phyloP scores from a whole-genome alignment of 2,329 filamentous ascomycete genomes.

The Apiospora koreana region DNA sequence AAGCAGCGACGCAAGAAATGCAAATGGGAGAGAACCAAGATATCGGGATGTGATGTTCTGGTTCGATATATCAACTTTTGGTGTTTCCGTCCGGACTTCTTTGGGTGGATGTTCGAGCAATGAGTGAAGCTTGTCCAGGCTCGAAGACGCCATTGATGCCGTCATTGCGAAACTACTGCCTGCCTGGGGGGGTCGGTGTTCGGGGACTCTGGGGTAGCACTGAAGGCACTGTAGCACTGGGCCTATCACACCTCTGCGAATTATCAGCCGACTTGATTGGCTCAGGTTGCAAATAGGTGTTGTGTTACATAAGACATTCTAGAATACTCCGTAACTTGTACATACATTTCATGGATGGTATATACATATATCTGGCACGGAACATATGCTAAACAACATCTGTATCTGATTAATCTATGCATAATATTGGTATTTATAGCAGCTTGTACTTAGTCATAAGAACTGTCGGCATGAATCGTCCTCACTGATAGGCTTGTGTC shows the following conservation, averaged over 20 bases:
- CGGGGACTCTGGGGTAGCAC: background rate
- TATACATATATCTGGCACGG: too few species aligned
- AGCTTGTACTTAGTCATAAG: background rate
- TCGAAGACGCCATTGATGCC: conserved; percentile 13
- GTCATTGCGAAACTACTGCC: conserved; percentile 7
- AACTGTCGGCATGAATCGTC: background rate
- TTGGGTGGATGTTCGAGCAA: background rate
- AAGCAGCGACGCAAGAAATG: background rate
- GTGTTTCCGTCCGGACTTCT: background rate
- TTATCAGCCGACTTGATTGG: background rate
- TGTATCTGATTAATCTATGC: too few species aligned
- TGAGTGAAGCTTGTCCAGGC: background rate
- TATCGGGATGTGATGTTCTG: background rate
- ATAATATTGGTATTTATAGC: too few species aligned
- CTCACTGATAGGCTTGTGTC: background rate
- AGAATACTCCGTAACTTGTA: too few species aligned
- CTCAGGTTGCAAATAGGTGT: background rate
- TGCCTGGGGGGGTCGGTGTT: background rate
- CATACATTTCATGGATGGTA: too few species aligned
- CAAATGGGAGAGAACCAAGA: background rate
- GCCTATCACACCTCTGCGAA: background rate
- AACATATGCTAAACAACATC: too few species aligned
- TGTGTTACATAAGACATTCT: too few species aligned
- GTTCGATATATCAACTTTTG: background rate
- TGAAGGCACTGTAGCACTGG: background rate